phyloP scores from a whole-genome alignment of 768 basidiomycete genomes.

The Lentinus brumalis region DNA sequence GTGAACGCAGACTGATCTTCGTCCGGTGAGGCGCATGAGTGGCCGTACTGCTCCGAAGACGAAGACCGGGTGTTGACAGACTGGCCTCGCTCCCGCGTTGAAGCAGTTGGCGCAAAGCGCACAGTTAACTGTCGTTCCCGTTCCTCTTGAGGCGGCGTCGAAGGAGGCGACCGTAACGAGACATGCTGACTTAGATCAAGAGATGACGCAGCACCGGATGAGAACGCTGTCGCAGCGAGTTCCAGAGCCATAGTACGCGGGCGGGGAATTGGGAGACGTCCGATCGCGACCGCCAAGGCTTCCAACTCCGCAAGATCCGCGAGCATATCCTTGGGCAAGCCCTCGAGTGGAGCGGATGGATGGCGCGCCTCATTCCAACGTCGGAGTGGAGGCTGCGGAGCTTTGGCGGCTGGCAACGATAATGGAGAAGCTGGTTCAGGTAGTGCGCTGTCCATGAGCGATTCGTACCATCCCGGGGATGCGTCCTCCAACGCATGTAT shows the following conservation, averaged over 20 bases:
- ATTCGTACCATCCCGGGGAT: slow-evolving; percentile 20
- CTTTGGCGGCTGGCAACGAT: not conserved
- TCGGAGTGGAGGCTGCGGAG: not conserved
- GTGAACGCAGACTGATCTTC: not conserved
- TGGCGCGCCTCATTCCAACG: not conserved
- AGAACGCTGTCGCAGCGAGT: not conserved
- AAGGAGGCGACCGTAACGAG: not conserved
- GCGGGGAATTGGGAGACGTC: not conserved
- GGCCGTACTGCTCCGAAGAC: not conserved
- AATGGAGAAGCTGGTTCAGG: not conserved
- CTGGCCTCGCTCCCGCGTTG: not conserved
- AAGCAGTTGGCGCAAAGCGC: not conserved
- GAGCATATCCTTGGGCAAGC: not conserved
- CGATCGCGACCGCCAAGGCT: not conserved
- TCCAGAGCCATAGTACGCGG: not conserved
- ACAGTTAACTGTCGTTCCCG: not conserved
- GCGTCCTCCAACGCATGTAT: slow-evolving; percentile 17
- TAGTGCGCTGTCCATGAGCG: slow-evolving; percentile 16
- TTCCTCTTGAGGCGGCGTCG: not conserved
- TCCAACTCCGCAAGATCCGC: slow-evolving; percentile 11
- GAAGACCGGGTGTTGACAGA: not conserved
- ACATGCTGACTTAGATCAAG: not conserved
- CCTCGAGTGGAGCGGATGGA: not conserved
- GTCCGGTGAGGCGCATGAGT: not conserved
- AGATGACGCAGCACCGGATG: not conserved